Evolutionary conservation across 495 filamentous ascomycete genomes (phyloP).

Genomic region (Annulohypoxylon nitens): DNA sequence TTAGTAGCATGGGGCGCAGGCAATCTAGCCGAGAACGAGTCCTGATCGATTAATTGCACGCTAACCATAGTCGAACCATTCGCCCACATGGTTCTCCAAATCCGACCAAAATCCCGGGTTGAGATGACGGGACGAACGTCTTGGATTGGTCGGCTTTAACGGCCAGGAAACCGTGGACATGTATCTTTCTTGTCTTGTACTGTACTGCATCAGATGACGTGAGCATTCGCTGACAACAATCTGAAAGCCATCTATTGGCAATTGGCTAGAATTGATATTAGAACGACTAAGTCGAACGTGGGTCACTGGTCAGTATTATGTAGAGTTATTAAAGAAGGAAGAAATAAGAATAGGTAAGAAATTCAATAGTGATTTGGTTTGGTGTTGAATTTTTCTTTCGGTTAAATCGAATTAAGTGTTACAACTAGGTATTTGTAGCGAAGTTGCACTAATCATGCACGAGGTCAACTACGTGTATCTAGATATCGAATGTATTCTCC

Average conservation of each 20-base stretch:
- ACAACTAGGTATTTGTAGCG: constrained; percentile 1
- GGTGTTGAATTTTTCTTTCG: not conserved
- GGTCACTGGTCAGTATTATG: not conserved
- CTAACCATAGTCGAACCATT: constrained; percentile 45
- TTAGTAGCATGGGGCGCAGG: constrained; percentile 45
- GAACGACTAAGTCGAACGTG: not conserved
- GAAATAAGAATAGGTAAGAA: not conserved
- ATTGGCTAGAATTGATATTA: not conserved
- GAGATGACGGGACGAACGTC: constrained; percentile 36
- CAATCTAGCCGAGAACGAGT: constrained; percentile 47
- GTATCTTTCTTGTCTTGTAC: constrained; percentile 20
- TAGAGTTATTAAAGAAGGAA: not conserved
- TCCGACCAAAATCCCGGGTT: constrained; percentile 47
- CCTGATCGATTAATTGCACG: constrained; percentile 49
- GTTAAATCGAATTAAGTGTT: not conserved
- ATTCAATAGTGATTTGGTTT: not conserved
- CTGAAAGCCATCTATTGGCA: not conserved
- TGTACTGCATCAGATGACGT: constrained; percentile 28
- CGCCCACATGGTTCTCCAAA: constrained; percentile 50
- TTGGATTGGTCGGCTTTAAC: constrained; percentile 40
- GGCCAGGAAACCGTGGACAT: constrained; percentile 6
- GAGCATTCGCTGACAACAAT: constrained; percentile 16
- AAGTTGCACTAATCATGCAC: not conserved
- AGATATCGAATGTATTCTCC: constrained; percentile 37
- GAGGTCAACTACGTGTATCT: not conserved